phyloP scores from a whole-genome alignment of 2,329 filamentous ascomycete species.

The Colletotrichum sp. region DNA sequence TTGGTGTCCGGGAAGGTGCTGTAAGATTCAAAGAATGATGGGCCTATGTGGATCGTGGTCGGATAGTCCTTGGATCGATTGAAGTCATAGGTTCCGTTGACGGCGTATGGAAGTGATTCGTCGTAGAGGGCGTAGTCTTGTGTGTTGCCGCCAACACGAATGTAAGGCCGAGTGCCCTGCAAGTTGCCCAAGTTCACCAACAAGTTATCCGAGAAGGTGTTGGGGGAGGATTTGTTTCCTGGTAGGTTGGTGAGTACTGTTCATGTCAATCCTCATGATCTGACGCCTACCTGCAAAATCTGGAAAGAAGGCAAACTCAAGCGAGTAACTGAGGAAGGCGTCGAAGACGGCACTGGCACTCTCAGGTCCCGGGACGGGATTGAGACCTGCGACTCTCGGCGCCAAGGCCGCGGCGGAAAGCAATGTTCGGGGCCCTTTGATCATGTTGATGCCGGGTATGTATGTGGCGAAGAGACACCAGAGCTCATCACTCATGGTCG shows the following conservation, averaged over 20 bases:
- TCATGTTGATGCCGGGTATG: neutral
- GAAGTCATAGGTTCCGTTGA: constrained; percentile 58
- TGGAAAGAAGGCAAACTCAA: constrained; percentile 57
- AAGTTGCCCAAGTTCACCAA: constrained; percentile 61
- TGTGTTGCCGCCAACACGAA: constrained; percentile 71
- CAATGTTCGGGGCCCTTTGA: neutral
- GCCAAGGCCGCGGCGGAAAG: neutral
- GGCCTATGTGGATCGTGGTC: constrained; percentile 64
- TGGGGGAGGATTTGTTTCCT: constrained; percentile 60
- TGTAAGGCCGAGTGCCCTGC: constrained; percentile 61
- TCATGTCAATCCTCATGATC: neutral
- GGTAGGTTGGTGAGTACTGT: neutral
- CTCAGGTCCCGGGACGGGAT: constrained; percentile 2
- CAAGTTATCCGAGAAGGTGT: constrained; percentile 65
- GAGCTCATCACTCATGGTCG: neutral
- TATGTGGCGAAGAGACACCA: neutral
- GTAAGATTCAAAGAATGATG: constrained; percentile 69
- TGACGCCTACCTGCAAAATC: constrained; percentile 49
- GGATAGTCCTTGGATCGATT: constrained; percentile 62
- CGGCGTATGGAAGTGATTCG: constrained; percentile 50
- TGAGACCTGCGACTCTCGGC: neutral
- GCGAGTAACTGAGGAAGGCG: constrained; percentile 56
- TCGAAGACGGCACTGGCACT: constrained; percentile 25
- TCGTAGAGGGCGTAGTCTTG: constrained; percentile 70
- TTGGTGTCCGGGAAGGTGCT: constrained; percentile 58